Evolutionary conservation across 2,329 filamentous ascomycete genomes (phyloP).

Genomic region (Dryadomyces quercivorus): DNA sequence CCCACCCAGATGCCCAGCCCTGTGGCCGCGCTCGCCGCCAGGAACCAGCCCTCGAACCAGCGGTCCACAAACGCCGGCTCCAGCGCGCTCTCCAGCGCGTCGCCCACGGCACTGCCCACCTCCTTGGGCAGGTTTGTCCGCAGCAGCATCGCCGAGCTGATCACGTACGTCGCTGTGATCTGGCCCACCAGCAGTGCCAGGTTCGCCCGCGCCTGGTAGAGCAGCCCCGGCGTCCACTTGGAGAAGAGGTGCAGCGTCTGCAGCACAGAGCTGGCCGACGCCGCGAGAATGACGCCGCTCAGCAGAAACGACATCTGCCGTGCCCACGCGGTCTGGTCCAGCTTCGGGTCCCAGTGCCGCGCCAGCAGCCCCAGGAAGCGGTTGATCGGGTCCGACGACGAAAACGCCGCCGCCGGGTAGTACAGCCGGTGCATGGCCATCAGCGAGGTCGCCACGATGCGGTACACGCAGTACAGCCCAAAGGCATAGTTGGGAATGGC

Average conservation of each 20-base stretch:
- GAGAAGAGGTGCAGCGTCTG: slow-evolving; percentile 76
- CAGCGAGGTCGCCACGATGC: slow-evolving; percentile 59
- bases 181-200: slow-evolving; percentile 70
- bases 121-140: slow-evolving; percentile 67
- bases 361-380: slow-evolving; percentile 69
- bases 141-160: slow-evolving; percentile 64
- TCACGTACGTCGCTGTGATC: slow-evolving; percentile 74
- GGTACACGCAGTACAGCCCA: slow-evolving; percentile 73
- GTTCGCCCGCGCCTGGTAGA: slow-evolving; percentile 64
- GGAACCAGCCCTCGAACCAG: slow-evolving; percentile 85
- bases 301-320: slow-evolving; percentile 76
- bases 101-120: slow-evolving; percentile 64
- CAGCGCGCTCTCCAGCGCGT: slow-evolving; percentile 65
- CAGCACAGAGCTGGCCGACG: slow-evolving; percentile 70
- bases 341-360: slow-evolving; percentile 70
- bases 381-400: slow-evolving; percentile 70
- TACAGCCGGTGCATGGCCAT: slow-evolving; percentile 52
- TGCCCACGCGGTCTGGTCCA: slow-evolving; percentile 74
- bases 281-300: slow-evolving; percentile 69
- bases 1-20: slow-evolving; percentile 63
- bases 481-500: slow-evolving; percentile 55
- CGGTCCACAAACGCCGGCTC: slow-evolving; percentile 61
- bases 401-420: slow-evolving; percentile 38
- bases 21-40: slow-evolving; percentile 54
- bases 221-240: slow-evolving; percentile 58